Percentiles rank a stretch among this genome's conserved stretches.
These are phyloP conservation scores for Pleurotus tuoliensis DNA, from an alignment of 768 basidiomycete genomes.

Conservation along the genomic window DNA sequence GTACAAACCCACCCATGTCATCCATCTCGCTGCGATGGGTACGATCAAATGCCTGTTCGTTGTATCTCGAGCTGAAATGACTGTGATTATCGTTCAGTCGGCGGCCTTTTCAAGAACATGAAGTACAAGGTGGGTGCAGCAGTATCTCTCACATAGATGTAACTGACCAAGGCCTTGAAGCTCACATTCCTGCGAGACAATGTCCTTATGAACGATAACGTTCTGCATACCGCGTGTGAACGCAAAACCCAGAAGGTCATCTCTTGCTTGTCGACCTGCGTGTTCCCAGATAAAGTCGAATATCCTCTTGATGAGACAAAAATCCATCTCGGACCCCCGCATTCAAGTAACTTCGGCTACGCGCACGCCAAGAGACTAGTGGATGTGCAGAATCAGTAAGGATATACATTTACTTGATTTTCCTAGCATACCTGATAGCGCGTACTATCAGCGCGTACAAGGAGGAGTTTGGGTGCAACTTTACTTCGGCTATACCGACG, in stretches of 20 bases:
- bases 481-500: constrained; percentile 95
- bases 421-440: background rate
- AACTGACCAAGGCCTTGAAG: constrained; percentile 28
- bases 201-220: constrained; percentile 92
- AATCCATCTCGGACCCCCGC: constrained; percentile 90
- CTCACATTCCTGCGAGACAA: constrained; percentile 93
- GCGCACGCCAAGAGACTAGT: constrained; percentile 95
- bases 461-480: constrained; percentile 91
- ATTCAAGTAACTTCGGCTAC: constrained; percentile 94
- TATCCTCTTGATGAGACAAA: constrained; percentile 93
- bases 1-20: constrained; percentile 93
- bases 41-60: constrained; percentile 18
- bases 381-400: constrained; percentile 91
- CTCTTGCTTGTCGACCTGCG: constrained; percentile 95
- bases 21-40: constrained; percentile 94
- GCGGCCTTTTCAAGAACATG: constrained; percentile 95
- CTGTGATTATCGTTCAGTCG: constrained; percentile 48
- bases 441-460: constrained; percentile 75
- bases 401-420: background rate
- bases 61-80: constrained; percentile 6
- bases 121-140: constrained; percentile 69
- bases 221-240: constrained; percentile 73
- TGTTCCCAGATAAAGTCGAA: constrained; percentile 92
- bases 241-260: constrained; percentile 73
- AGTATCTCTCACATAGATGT: background rate